Percentiles rank a stretch among this genome's conserved stretches.
Conservation (phyloP, 257 asterid species). For the Rauvolfia tetraphylla region DNA sequence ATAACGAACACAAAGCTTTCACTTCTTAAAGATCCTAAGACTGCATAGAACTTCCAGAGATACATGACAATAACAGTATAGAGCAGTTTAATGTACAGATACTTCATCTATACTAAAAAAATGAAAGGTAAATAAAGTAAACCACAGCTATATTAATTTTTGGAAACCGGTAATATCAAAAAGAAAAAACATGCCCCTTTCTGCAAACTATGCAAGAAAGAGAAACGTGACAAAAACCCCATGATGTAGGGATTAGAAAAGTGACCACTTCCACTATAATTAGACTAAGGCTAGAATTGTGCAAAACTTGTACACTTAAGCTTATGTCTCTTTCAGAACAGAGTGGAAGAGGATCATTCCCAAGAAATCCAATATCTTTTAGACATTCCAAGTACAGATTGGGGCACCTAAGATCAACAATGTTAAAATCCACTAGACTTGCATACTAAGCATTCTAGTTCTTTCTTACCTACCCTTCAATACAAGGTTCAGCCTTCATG, state of each 20-base stretch:
- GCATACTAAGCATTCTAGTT: not conserved
- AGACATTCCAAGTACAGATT: not conserved
- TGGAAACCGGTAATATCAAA: not conserved
- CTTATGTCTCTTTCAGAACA: not conserved
- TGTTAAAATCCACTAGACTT: not conserved
- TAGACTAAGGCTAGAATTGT: not conserved
- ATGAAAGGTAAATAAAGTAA: not conserved
- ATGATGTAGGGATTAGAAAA: not conserved
- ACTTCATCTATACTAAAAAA: not conserved
- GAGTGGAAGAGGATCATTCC: not conserved
- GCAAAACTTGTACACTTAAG: not conserved
- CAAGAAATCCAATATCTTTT: not conserved
- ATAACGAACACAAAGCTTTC: too few relatives aligned
- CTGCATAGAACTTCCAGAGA: not conserved
- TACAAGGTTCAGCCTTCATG: not conserved
- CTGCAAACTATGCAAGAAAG: not conserved
- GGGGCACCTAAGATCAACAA: not conserved
- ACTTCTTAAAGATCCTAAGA: not conserved
- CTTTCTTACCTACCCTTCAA: not conserved
- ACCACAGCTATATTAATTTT: not conserved
- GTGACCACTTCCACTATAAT: not conserved
- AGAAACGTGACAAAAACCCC: not conserved
- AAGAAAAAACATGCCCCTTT: not conserved
- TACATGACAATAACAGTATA: not conserved
- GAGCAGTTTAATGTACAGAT: not conserved